Evolutionary conservation across 495 filamentous ascomycete species (phyloP).

Genomic region (Collariella sp.): DNA sequence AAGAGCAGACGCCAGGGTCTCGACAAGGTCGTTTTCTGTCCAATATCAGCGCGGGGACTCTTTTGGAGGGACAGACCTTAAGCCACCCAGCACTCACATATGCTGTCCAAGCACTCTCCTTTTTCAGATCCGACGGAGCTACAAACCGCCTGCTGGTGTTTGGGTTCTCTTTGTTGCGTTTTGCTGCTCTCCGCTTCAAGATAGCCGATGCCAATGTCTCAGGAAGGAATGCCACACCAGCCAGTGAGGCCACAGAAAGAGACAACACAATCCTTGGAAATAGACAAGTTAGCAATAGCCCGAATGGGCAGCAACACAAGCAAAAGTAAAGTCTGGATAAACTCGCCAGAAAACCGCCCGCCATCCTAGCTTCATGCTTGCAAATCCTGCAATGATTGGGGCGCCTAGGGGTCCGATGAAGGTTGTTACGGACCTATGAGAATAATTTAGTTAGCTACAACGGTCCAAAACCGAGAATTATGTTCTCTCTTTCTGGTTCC

Average conservation of each 20-base stretch:
- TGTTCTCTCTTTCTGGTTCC: not conserved
- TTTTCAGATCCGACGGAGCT: constrained; percentile 14
- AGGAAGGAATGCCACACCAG: constrained; percentile 26
- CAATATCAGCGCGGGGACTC: too few relatives aligned
- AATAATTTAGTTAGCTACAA: not conserved
- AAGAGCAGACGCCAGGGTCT: constrained; percentile 48
- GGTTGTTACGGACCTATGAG: constrained; percentile 10
- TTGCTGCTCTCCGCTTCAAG: constrained; percentile 37
- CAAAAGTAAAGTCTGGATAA: not conserved
- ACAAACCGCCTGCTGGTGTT: constrained; percentile 8
- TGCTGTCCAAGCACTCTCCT: constrained; percentile 12
- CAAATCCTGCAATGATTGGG: constrained; percentile 42
- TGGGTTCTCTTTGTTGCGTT: constrained; percentile 34
- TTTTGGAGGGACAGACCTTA: too few relatives aligned
- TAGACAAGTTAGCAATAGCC: not conserved
- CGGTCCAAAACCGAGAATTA: too few relatives aligned
- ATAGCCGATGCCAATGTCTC: constrained; percentile 47
- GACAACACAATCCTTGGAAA: constrained; percentile 34
- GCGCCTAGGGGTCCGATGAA: constrained; percentile 38
- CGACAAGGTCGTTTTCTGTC: constrained; percentile 23
- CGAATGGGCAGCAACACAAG: not conserved
- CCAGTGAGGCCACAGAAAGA: constrained; percentile 31
- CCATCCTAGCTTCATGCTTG: constrained; percentile 31
- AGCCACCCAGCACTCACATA: constrained; percentile 21
- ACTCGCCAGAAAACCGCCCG: constrained; percentile 47